Evolutionary conservation across 345 rosid species (phyloP).

Genomic region (Eutrema heterophyllum): DNA sequence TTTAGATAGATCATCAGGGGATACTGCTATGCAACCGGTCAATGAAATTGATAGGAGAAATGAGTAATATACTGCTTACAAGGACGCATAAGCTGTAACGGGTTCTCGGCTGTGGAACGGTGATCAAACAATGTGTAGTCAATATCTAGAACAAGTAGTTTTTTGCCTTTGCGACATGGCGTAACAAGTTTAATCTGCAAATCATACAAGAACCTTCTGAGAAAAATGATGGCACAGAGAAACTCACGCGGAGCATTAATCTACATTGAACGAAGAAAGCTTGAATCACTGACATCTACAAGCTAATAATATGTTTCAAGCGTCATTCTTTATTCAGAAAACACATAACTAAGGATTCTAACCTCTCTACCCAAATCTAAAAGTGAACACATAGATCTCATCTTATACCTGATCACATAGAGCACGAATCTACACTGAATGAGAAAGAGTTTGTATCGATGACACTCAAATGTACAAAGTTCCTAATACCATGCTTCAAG

Average conservation of each 20-base stretch:
- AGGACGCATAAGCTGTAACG: conserved; percentile 90
- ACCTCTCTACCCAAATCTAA: background rate
- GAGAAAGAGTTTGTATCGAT: background rate
- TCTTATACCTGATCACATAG: background rate
- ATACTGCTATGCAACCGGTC: background rate
- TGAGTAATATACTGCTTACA: conserved; percentile 42
- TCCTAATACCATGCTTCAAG: background rate
- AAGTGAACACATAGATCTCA: background rate
- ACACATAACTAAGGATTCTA: background rate
- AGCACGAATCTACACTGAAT: background rate
- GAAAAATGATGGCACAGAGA: background rate
- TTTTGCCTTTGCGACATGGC: conserved; percentile 87
- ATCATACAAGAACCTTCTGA: background rate
- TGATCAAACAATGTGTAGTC: conserved; percentile 97
- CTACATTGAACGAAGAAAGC: background rate
- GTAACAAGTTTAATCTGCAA: conserved; percentile 60
- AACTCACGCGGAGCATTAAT: background rate
- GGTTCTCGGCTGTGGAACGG: conserved; percentile 88
- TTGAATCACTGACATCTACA: background rate
- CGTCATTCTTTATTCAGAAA: background rate
- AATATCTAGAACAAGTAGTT: conserved; percentile 86
- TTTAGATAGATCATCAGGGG: conserved; percentile 5
- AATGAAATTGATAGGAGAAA: background rate
- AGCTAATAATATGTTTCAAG: background rate
- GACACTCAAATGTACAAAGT: background rate